Evolutionary conservation across 352 stramenopile genomes (phyloP).

Genomic region (Globisporangium viniferum): DNA sequence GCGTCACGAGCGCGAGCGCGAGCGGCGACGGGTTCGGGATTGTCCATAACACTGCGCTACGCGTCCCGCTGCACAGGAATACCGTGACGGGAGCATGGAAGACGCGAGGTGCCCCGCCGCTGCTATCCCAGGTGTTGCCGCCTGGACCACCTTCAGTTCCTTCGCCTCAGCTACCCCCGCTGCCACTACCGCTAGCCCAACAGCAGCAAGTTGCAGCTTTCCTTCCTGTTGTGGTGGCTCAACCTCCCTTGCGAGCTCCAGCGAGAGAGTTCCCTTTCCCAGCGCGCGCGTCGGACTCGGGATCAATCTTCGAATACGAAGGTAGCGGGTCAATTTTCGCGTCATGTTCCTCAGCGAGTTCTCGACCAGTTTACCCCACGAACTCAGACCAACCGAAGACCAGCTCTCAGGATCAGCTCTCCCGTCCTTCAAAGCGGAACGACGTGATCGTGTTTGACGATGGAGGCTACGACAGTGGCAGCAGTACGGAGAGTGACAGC

Average conservation of each 20-base stretch:
- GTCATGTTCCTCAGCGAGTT: neutral
- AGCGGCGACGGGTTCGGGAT: neutral
- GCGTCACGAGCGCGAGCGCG: conserved; percentile 5
- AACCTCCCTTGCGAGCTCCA: neutral
- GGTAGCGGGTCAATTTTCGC: conserved; percentile 7
- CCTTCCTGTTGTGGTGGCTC: neutral
- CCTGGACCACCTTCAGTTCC: neutral
- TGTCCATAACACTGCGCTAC: neutral
- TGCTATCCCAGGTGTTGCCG: neutral
- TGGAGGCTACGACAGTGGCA: conserved; percentile 5
- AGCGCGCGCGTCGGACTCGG: neutral
- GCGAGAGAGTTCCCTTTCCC: conserved; percentile 7
- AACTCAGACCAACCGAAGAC: neutral
- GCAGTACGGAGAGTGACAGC: conserved; percentile 15
- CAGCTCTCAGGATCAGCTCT: neutral
- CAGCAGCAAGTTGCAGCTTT: conserved; percentile 1
- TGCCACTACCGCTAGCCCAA: neutral
- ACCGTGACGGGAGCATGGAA: neutral
- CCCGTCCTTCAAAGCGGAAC: neutral
- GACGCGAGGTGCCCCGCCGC: neutral
- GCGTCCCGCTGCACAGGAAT: conserved; percentile 8
- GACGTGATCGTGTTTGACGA: conserved; percentile 11
- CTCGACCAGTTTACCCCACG: neutral
- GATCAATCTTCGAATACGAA: conserved; percentile 8
- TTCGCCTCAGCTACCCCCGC: neutral